Evolutionary conservation across 225 moss, liverwort and hornwort genomes (phyloP).

Genomic region (Pleurozium schreberi): DNA sequence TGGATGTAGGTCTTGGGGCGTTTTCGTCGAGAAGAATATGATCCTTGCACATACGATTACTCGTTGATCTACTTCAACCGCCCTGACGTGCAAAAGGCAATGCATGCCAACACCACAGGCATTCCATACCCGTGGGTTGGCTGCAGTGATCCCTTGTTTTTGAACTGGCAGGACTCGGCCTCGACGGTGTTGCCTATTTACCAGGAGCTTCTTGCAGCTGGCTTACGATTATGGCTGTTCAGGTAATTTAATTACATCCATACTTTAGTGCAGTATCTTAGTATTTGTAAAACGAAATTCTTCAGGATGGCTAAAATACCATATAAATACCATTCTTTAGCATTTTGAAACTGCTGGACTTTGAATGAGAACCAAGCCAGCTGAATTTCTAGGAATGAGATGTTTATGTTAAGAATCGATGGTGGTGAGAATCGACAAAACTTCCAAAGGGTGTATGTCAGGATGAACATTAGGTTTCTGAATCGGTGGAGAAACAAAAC

Average conservation of each 20-base stretch:
- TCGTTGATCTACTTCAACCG: conserved; percentile 44
- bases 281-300: neutral
- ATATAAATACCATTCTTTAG: neutral
- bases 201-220: conserved; percentile 27
- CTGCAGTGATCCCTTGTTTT: conserved; percentile 14
- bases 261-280: neutral
- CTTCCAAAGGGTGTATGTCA: too few relatives aligned
- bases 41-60: conserved; percentile 41
- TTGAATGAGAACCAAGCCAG: neutral
- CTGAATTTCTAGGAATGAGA: neutral
- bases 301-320: neutral
- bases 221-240: conserved; percentile 31
- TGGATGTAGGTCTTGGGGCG: conserved; percentile 5
- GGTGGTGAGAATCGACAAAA: neutral
- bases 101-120: conserved; percentile 58
- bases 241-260: conserved; percentile 6
- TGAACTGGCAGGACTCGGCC: conserved; percentile 17
- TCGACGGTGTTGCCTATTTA: conserved; percentile 27
- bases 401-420: neutral
- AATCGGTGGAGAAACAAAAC: neutral
- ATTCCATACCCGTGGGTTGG: conserved; percentile 41
- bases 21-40: conserved; percentile 1
- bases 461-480: neutral
- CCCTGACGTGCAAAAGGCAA: conserved; percentile 52
- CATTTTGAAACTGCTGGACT: neutral